Percentiles rank a stretch among this genome's conserved stretches.
These are phyloP conservation scores for Penicillium atrosanguineum DNA, from an alignment of 495 filamentous ascomycete genomes.

Conservation along the genomic window DNA sequence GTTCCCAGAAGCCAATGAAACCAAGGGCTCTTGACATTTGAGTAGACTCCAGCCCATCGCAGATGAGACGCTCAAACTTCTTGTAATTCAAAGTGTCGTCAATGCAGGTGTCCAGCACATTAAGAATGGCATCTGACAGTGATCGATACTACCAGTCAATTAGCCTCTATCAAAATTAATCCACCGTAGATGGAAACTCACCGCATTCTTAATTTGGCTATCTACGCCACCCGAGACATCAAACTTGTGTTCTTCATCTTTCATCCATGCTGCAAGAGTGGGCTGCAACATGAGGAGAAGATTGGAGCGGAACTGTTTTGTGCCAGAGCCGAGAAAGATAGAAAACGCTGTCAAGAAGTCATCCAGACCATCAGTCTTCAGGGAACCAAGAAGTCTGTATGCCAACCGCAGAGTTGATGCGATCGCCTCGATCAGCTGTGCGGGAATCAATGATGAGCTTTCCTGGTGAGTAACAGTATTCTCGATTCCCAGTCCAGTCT, in stretches of 20 bases:
- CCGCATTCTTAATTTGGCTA: constrained; percentile 38
- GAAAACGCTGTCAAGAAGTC: constrained; percentile 41
- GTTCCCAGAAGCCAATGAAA: constrained; percentile 59
- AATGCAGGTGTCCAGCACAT: constrained; percentile 32
- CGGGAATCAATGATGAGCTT: constrained; percentile 18
- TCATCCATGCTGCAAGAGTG: constrained; percentile 32
- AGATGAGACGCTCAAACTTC: constrained; percentile 51
- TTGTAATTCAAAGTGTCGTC: constrained; percentile 33
- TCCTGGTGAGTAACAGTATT: not conserved
- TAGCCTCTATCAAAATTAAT: constrained; percentile 11
- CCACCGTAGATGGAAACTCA: constrained; percentile 22
- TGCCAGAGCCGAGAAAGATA: constrained; percentile 38
- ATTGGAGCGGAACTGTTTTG: constrained; percentile 26
- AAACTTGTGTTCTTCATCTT: constrained; percentile 31
- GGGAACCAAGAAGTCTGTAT: constrained; percentile 29
- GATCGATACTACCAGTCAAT: constrained; percentile 31
- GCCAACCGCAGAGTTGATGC: constrained; percentile 26
- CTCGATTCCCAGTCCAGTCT: constrained; percentile 7
- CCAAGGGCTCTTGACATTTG: constrained; percentile 51
- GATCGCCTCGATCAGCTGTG: constrained; percentile 26
- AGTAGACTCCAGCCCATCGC: constrained; percentile 54
- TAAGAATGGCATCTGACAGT: constrained; percentile 35
- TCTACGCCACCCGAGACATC: constrained; percentile 28
- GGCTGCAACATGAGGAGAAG: constrained; percentile 33
- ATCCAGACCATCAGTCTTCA: constrained; percentile 22